These are phyloP conservation scores for Firmiana major DNA, from an alignment of 345 rosid species.

Conservation along the genomic window DNA sequence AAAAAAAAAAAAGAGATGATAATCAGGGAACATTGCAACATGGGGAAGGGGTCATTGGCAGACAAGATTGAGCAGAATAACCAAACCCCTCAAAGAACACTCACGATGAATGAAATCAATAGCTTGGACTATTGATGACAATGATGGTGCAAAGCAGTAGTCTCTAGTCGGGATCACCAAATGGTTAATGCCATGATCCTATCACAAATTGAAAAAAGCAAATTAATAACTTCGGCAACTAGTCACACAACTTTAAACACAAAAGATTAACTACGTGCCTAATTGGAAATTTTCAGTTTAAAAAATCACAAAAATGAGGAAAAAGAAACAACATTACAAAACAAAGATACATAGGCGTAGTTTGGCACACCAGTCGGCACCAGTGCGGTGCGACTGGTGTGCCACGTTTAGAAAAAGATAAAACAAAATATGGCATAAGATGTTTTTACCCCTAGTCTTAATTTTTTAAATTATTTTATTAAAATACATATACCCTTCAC, in stretches of 20 bases:
- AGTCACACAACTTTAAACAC: background rate
- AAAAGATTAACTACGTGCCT: background rate
- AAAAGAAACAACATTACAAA: background rate
- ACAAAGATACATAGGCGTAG: too few species aligned
- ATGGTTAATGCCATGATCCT: constrained; percentile 82
- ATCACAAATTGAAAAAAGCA: constrained; percentile 14
- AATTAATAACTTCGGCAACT: background rate
- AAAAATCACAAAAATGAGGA: background rate
- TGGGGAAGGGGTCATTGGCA: too few species aligned
- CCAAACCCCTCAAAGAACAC: constrained; percentile 2
- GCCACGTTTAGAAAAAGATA: too few species aligned
- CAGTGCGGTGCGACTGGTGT: too few species aligned
- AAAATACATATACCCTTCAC: too few species aligned
- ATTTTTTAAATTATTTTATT: too few species aligned
- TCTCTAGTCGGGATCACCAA: constrained; percentile 96
- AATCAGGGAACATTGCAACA: too few species aligned
- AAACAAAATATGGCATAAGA: too few species aligned
- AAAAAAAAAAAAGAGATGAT: background rate
- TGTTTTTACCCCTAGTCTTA: too few species aligned
- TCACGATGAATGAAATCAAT: constrained; percentile 81
- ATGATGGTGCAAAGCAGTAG: constrained; percentile 94
- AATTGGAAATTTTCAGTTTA: background rate
- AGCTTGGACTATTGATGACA: constrained; percentile 73
- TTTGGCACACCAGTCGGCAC: too few species aligned
- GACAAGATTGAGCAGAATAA: background rate